Percentiles rank a stretch among this genome's conserved stretches.
phyloP scores from a whole-genome alignment of 1,284 basidiomycete genomes.

The Ustilago cynodontis region DNA sequence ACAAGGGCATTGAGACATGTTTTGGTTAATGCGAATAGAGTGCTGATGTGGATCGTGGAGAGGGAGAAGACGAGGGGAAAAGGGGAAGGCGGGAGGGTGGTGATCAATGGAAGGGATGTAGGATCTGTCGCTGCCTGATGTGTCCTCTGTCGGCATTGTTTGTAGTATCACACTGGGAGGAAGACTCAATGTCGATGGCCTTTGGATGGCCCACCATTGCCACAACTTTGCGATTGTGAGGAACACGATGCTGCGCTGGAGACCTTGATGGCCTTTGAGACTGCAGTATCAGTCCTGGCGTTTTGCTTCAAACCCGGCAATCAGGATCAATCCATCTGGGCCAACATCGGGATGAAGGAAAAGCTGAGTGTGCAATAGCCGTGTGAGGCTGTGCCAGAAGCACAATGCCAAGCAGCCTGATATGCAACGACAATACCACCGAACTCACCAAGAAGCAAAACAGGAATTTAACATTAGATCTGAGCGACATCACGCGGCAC shows the following conservation, averaged over 20 bases:
- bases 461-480: not conserved
- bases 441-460: not conserved
- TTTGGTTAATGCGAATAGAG: conserved; percentile 74
- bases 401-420: not conserved
- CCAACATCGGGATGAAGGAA: not conserved
- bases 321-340: not conserved
- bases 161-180: not conserved
- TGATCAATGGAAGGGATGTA: conserved; percentile 22
- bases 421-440: not conserved
- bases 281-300: not conserved
- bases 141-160: no score
- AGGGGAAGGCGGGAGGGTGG: conserved; percentile 2
- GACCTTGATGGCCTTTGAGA: not conserved
- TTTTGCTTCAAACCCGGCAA: not conserved
- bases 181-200: not conserved
- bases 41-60: conserved; percentile 48
- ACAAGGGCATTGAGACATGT: conserved; percentile 92
- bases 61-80: conserved; percentile 13
- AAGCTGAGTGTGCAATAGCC: not conserved
- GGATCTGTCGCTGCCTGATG: not conserved
- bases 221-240: not conserved
- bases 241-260: not conserved
- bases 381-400: conserved; percentile 22
- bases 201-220: not conserved
- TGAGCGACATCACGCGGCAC: not conserved